Percentiles rank a stretch among this genome's conserved stretches.
Evolutionary conservation across 2,329 filamentous ascomycete species (phyloP).

Genomic region (Blastomyces gilchristii): DNA sequence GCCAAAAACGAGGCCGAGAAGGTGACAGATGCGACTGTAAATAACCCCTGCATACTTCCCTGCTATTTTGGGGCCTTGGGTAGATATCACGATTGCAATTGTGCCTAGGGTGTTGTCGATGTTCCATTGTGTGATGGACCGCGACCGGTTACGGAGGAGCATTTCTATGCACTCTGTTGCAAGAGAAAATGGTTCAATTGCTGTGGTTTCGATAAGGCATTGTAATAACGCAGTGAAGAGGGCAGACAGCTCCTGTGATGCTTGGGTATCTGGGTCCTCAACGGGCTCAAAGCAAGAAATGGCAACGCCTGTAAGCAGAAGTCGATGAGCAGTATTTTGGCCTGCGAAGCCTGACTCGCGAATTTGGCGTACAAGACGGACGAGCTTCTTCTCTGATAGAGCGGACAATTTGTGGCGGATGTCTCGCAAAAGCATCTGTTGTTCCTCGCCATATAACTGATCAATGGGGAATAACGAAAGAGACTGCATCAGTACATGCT

Average conservation of each 20-base stretch:
- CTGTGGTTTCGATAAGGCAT: conserved; percentile 22
- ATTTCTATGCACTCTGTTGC: conserved; percentile 32
- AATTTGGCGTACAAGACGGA: conserved; percentile 25
- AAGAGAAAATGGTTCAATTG: conserved; percentile 33
- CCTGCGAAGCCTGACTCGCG: conserved; percentile 24
- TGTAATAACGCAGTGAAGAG: conserved; percentile 28
- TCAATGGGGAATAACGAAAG: conserved; percentile 28
- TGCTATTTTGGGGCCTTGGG: conserved; percentile 25
- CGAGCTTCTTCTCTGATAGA: conserved; percentile 24
- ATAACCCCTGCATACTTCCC: conserved; percentile 32
- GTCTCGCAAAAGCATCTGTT: conserved; percentile 29
- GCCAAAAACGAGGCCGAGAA: conserved; percentile 44
- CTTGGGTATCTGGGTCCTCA: conserved; percentile 30
- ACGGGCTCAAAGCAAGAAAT: conserved; percentile 25
- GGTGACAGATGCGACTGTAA: conserved; percentile 45
- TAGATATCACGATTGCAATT: conserved; percentile 29
- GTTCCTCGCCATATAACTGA: conserved; percentile 30
- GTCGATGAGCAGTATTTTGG: conserved; percentile 23
- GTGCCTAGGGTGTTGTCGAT: conserved; percentile 35
- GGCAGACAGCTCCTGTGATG: conserved; percentile 28
- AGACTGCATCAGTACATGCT: conserved; percentile 16
- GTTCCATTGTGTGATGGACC: conserved; percentile 36
- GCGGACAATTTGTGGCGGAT: conserved; percentile 27
- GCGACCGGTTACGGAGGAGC: conserved; percentile 33
- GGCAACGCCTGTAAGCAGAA: conserved; percentile 31